A percentile compares a stretch with the other conserved stretches of the same genome.
phyloP scores from a whole-genome alignment of 306 rosid genomes.

The Lagenaria siceraria region DNA sequence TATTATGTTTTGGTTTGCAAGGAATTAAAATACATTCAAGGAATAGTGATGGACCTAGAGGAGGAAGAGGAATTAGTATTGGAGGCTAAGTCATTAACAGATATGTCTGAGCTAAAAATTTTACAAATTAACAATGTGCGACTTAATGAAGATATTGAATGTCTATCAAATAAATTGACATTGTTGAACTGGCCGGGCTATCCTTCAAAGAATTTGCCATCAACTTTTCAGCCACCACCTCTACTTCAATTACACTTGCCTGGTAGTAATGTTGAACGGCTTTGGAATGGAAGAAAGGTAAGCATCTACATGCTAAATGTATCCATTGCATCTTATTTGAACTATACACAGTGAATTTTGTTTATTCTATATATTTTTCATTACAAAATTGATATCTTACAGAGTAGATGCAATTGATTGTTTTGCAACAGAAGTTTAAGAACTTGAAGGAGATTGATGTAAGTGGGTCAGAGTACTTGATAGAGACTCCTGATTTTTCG shows the following conservation, averaged over 20 bases:
- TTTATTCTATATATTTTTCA: not conserved
- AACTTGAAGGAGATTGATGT: not conserved
- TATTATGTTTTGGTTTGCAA: not conserved
- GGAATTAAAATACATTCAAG: constrained; percentile 2
- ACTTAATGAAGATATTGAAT: not conserved
- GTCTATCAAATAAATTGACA: constrained; percentile 1
- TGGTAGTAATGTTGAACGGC: not conserved
- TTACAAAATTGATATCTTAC: too few relatives aligned
- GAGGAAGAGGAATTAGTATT: not conserved
- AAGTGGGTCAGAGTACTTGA: not conserved
- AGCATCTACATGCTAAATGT: not conserved
- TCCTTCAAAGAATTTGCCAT: not conserved
- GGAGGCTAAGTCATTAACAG: not conserved
- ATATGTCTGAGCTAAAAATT: constrained; percentile 3
- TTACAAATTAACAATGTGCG: not conserved
- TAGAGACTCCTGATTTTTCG: not conserved
- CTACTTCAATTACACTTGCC: not conserved
- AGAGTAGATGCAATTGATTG: not conserved
- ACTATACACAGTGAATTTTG: too few relatives aligned
- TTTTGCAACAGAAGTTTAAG: not conserved
- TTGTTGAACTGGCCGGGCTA: not conserved
- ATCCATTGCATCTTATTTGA: too few relatives aligned
- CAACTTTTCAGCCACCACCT: not conserved
- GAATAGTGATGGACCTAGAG: not conserved
- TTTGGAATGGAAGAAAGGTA: constrained; percentile 6